Percentiles rank a stretch among this genome's conserved stretches.
Evolutionary conservation across 495 filamentous ascomycete genomes (phyloP).

Genomic region (Neurospora sp.): DNA sequence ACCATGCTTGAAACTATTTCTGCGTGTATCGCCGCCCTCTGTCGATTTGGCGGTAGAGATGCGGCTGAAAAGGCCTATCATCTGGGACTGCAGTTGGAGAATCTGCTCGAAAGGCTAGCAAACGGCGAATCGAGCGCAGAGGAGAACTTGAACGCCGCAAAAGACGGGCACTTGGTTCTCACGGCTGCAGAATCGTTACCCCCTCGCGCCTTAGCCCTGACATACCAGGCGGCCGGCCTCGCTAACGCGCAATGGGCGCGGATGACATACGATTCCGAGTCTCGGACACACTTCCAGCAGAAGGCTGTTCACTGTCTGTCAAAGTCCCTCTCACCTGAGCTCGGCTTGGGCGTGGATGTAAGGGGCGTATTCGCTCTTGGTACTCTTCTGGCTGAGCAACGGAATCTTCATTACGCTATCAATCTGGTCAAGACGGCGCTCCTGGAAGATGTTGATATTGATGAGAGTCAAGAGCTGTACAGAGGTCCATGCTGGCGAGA

Average conservation of each 20-base stretch:
- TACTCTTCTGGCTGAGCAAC: slow-evolving; percentile 66
- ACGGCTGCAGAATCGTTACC: slow-evolving; percentile 29
- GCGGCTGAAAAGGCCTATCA: slow-evolving; percentile 68
- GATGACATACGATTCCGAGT: slow-evolving; percentile 60
- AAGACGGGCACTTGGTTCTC: slow-evolving; percentile 19
- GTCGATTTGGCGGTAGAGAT: slow-evolving; percentile 61
- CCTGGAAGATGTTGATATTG: slow-evolving; percentile 28
- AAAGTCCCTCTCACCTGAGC: slow-evolving; percentile 55
- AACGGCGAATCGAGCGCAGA: slow-evolving; percentile 11
- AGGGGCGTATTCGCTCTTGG: slow-evolving; percentile 73
- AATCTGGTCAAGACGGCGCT: slow-evolving; percentile 57
- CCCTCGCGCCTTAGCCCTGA: slow-evolving; percentile 46
- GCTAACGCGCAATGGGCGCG: slow-evolving; percentile 78
- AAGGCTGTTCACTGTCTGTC: slow-evolving; percentile 65
- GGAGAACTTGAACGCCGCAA: slow-evolving; percentile 19
- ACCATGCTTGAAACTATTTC: slow-evolving; percentile 64
- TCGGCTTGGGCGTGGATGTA: slow-evolving; percentile 49
- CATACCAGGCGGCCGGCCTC: slow-evolving; percentile 74
- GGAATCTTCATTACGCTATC: slow-evolving; percentile 67
- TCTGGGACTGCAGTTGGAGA: slow-evolving; percentile 54
- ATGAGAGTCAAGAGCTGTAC: slow-evolving; percentile 23
- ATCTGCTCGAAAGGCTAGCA: slow-evolving; percentile 40
- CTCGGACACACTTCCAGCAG: slow-evolving; percentile 56
- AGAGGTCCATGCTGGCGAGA: slow-evolving; percentile 37
- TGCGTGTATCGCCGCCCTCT: slow-evolving; percentile 70